Base-by-base conservation (phyloP, 331 rosid species). In the Cydonia oblonga region DNA sequence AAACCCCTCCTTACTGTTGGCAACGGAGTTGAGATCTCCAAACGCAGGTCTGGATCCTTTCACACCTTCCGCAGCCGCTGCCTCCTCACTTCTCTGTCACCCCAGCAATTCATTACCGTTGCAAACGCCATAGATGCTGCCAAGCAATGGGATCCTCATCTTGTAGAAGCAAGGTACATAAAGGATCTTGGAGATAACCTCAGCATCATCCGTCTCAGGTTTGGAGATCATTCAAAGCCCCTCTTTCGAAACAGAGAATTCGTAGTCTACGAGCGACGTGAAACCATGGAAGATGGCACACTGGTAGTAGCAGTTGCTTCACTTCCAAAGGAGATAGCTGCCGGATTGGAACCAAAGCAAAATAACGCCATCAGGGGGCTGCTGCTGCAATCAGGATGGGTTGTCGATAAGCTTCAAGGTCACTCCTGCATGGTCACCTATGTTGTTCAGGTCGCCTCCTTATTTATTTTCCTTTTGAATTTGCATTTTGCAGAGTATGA, bases 111-210 rank as follows among this genome's bases (percentile, higher is more conserved):
- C 83, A 84, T 89, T 56, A 86, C 91, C 10, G 93, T 91, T 33
- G 92, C 97, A 42, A 91, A 87, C 33, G 93, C 97, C 83, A 89
- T 91, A 33, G 97, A 91, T 71, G 96, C 97, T 75, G 97, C 97
- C 68, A 89, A 89, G 97, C 97, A 91, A 91, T 91, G 97, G 97
- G 97, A 91, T 76, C 73, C 93, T 71, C 93, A 91, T 77, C 84
- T 91, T 76, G 90, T 89, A 54, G 97, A 91, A 85, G 97, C 96
- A 3, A 87, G 71, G 77, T 91, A 91, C 70, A 86, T 89, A 52
- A 91, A 87, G 69, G 92, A 89, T 70, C 81, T 89, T 30, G 92
- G 78, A 42, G 90, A 87, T 19, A 89, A 91, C 69, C 89, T 91
- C 26, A 86, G 96, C 84, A 91, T 91, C 70, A 89, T 87, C 78